Evolutionary conservation across 495 filamentous ascomycete species (phyloP), one percentile per base, ranked within the genome.

Genomic region (Neurospora sp.): DNA sequence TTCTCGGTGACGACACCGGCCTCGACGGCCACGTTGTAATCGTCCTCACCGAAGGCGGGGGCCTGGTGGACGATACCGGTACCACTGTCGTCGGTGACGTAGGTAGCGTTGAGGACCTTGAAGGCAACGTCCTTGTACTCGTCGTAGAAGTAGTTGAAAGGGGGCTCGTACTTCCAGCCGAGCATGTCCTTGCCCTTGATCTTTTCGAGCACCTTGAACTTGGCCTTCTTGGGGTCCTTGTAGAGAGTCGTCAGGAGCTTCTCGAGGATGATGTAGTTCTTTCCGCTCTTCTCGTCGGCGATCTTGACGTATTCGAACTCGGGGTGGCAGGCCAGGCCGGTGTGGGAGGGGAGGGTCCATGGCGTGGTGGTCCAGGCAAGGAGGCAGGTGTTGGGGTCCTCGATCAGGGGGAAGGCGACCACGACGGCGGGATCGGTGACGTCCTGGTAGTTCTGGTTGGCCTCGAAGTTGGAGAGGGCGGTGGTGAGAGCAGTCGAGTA

Each of bases 141-240:
- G 23, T 97, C 93, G 73, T 92, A 92, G 85, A 97, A 97, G 83
- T 98, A 98, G 75, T 92, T 88, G 81, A 98, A 99, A 1, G 94
- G 87, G 11, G 96, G 96, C 78, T 93, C 85, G 79, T 98, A 99
- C 78, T 90, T 92, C 93, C 94, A 97, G 54, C 94, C 96, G 40
- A 92, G 83, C 92, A 98, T 96, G 11, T 93, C 90, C 72, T 89
- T 92, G 66, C 96, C 96, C 82, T 90, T 94, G 73, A 97, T 82
- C 75, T 90, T 93, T 48, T 92, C 88, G 12, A 97, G 77, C 40
- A 97, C 87, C 85, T 94, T 96, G 83, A 90, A 98, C 78, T 98
- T 97, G 59, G 95, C 95, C 85, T 98, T 98, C 86, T 98, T 99
- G 16, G 92, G 91, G 76, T 97, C 94, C 82, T 98, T 98, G 83